Evolutionary conservation across 805 yeast species (phyloP).

Genomic region (Candida jianshihensis): DNA sequence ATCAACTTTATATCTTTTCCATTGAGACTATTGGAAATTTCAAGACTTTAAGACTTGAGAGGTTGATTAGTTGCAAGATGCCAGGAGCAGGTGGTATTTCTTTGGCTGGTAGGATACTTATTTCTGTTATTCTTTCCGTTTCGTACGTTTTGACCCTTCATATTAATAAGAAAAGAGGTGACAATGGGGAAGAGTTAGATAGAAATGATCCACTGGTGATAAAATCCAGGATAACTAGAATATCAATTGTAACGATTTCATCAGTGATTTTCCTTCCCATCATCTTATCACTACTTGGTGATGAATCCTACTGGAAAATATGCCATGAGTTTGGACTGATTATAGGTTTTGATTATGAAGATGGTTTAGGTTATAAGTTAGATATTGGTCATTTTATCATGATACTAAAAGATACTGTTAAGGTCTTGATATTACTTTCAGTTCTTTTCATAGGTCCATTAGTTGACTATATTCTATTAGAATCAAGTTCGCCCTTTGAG

Average conservation of each 20-base stretch:
- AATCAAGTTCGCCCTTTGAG: conserved; percentile 8
- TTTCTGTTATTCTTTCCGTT: conserved; percentile 31
- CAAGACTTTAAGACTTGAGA: too few relatives aligned
- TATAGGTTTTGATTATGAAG: conserved; percentile 24
- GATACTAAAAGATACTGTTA: conserved; percentile 8
- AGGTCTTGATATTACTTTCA: conserved; percentile 25
- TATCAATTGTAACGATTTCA: conserved; percentile 15
- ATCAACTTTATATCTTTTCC: too few relatives aligned
- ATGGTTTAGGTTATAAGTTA: conserved; percentile 2
- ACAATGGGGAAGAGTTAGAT: conserved; percentile 14
- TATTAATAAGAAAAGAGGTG: conserved; percentile 12
- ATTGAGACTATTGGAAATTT: too few relatives aligned
- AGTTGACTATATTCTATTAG: conserved; percentile 25
- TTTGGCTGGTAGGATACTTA: conserved; percentile 11
- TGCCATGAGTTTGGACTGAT: conserved; percentile 27
- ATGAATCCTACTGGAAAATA: conserved; percentile 2
- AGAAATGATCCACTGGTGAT: conserved; percentile 41
- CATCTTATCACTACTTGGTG: conserved; percentile 6
- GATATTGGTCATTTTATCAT: conserved; percentile 6
- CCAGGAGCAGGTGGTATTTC: not conserved
- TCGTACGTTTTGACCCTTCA: conserved; percentile 42
- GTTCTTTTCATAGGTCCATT: conserved; percentile 46
- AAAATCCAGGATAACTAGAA: conserved; percentile 32
- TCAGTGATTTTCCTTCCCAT: conserved; percentile 6
- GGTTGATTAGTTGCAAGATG: too few relatives aligned